Evolutionary conservation across 345 rosid species (phyloP).

Genomic region (Acer campestre): DNA sequence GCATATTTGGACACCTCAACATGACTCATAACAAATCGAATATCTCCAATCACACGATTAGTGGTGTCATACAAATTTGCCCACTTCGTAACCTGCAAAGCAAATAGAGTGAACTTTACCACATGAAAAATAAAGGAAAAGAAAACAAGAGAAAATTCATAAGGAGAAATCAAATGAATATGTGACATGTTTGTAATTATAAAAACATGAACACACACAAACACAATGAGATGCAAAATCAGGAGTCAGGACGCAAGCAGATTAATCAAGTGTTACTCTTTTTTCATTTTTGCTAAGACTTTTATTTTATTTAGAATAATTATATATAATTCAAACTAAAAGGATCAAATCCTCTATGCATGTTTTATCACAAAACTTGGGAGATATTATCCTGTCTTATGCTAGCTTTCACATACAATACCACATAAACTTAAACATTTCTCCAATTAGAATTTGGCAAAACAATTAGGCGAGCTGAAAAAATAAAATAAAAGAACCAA

Average conservation of each 20-base stretch:
- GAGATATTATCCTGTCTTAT: background rate
- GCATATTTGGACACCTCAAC: slow-evolving; percentile 64
- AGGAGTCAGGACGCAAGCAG: background rate
- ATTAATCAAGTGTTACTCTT: background rate
- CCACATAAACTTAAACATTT: background rate
- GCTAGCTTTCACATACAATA: background rate
- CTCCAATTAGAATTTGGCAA: background rate
- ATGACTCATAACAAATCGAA: slow-evolving; percentile 86
- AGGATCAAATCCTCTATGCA: background rate
- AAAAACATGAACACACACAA: background rate
- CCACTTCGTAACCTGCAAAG: slow-evolving; percentile 69
- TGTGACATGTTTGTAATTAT: background rate
- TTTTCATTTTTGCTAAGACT: background rate
- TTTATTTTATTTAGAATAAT: background rate
- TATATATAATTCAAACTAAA: background rate
- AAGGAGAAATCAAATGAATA: background rate
- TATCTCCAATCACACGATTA: slow-evolving; percentile 75
- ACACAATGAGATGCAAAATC: background rate
- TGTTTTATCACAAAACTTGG: slow-evolving; percentile 4
- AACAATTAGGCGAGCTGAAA: background rate
- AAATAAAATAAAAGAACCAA: background rate
- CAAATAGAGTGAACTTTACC: slow-evolving; percentile 17
- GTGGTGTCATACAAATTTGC: slow-evolving; percentile 59
- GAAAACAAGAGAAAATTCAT: background rate
- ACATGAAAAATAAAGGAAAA: slow-evolving; percentile 15